Evolutionary conservation across 768 basidiomycete species (phyloP).

Genomic region (Crassisporium funariophilum): DNA sequence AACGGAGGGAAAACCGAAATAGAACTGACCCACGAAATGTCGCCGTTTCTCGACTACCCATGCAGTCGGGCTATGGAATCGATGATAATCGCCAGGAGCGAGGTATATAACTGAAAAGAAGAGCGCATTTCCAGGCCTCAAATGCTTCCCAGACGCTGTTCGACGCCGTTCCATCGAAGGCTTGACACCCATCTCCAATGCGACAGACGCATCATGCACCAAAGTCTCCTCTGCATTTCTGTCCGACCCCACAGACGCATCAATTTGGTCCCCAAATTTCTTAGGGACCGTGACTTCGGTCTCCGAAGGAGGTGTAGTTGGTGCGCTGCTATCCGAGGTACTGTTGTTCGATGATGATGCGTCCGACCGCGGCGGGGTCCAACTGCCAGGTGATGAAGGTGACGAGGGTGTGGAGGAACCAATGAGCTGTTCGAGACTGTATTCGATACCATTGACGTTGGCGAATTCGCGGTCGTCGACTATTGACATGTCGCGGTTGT

Average conservation of each 20-base stretch:
- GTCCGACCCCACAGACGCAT: constrained; percentile 73
- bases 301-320: constrained; percentile 5
- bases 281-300: constrained; percentile 34
- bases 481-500: constrained; percentile 53
- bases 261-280: constrained; percentile 70
- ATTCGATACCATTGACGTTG: constrained; percentile 95
- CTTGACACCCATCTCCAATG: constrained; percentile 65
- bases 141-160: constrained; percentile 44
- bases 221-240: constrained; percentile 55
- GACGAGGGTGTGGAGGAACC: constrained; percentile 52
- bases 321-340: constrained; percentile 8
- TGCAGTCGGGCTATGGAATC: constrained; percentile 93
- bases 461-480: constrained; percentile 92
- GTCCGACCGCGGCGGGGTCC: constrained; percentile 34
- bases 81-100: constrained; percentile 97
- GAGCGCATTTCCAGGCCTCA: constrained; percentile 78
- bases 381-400: constrained; percentile 42
- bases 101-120: constrained; percentile 97
- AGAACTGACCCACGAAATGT: constrained; percentile 84
- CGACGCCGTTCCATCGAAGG: constrained; percentile 28
- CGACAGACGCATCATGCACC: constrained; percentile 72
- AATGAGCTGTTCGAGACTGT: constrained; percentile 88
- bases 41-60: constrained; percentile 97
- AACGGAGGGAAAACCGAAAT: neutral
- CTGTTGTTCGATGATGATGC: constrained; percentile 10